Base-by-base conservation (phyloP, 208 protist species). In the Crithidia sp. region DNA sequence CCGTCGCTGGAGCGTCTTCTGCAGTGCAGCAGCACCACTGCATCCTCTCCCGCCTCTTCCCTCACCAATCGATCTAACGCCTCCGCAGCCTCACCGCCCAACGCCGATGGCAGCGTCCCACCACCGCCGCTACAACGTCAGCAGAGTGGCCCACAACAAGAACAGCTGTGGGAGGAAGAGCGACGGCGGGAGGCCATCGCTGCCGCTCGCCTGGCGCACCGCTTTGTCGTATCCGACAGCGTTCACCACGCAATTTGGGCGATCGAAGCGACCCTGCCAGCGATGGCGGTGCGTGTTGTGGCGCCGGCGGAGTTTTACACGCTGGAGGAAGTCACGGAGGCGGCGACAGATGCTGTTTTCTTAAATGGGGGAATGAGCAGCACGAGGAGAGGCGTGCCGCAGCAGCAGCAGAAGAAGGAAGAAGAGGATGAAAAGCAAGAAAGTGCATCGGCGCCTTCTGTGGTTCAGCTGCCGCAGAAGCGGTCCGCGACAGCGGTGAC, bases 231-330 rank as follows among this genome's bases (percentile, higher is more conserved):
- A 17, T 76, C 81, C 5, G 85, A 92, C 71, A 70, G 62, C 5
- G 53, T 36, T 4, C 62, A 68, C 43, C 85, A 95, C 67, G 79
- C 89, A 7, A 86, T 95, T 49, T 95, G 87, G 85, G 84, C 85
- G 2, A 47, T 92, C 41, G 77, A 86, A 41, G 83, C 89, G 10
- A 39, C 69, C 54, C 52, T 84, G 37, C 71, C 64, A 5, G 3
- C 64, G 14, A 72, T 76, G 70, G 57, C 64, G 37, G 74, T 82
- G 53, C 71, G 72, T 9, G 72, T 67, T 0, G 60, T 82, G 7
- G 43, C 72, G 14, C 72, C 77, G 7, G 70, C 72, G 17, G 74
- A 76, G 49, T 73, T 82, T 49, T 82, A 75, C 43, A 9, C 47
- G 2, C 10, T 62, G 10, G 49, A 63, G 7, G 60, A 72, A 19